A percentile compares a stretch with the other conserved stretches of the same genome.
Conservation (phyloP, 495 filamentous ascomycete genomes). For the Lentithecium fluviatile region DNA sequence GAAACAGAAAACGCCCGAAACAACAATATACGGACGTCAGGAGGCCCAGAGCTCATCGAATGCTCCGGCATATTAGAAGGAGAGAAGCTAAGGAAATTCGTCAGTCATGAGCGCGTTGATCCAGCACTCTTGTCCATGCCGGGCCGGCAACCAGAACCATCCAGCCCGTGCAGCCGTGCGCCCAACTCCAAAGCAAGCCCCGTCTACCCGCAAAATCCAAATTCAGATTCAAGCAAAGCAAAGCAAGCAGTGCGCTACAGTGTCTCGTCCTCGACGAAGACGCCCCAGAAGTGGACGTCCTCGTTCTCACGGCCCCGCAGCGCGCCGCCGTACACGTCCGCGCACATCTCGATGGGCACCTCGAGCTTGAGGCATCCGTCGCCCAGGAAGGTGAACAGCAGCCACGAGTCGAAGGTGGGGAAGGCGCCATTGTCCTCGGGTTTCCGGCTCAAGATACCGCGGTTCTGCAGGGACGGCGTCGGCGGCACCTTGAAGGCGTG, state of each 20-base stretch:
- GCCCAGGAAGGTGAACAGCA: slow-evolving; percentile 29
- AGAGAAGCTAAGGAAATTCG: slow-evolving; percentile 18
- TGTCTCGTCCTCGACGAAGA: slow-evolving; percentile 19
- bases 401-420: slow-evolving; percentile 28
- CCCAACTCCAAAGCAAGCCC: slow-evolving; percentile 18
- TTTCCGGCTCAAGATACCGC: slow-evolving; percentile 23
- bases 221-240: neutral
- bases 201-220: neutral
- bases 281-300: slow-evolving; percentile 28
- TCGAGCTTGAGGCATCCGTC: slow-evolving; percentile 24
- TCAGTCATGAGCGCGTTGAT: slow-evolving; percentile 21
- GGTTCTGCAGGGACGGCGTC: slow-evolving; percentile 18
- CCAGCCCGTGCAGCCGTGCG: slow-evolving; percentile 14
- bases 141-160: slow-evolving; percentile 9
- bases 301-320: slow-evolving; percentile 25
- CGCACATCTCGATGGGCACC: slow-evolving; percentile 31
- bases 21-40: no score
- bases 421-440: slow-evolving; percentile 20
- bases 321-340: slow-evolving; percentile 22
- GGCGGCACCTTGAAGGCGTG: slow-evolving; percentile 20
- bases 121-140: slow-evolving; percentile 25
- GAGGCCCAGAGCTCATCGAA: no score
- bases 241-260: neutral
- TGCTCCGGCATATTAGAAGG: no score
- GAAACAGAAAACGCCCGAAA: no score